phyloP scores from a whole-genome alignment of 257 asterid species.

The Dorcoceras hygrometricum region DNA sequence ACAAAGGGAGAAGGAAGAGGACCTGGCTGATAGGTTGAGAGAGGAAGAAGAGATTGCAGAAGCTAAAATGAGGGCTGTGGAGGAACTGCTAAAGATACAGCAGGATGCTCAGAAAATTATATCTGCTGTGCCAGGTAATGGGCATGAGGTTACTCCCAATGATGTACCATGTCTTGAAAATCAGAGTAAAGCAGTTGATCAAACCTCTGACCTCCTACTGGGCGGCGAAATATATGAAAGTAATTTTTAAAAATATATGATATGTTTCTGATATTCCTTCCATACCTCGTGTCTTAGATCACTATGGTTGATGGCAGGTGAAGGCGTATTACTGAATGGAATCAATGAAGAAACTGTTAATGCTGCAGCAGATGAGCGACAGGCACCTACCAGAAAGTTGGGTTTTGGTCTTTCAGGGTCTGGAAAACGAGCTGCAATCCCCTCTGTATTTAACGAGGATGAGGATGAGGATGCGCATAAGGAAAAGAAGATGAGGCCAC shows the following conservation, averaged over 20 bases:
- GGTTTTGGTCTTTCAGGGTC: slow-evolving; percentile 89
- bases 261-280: slow-evolving; percentile 2
- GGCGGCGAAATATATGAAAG: slow-evolving; percentile 43
- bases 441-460: slow-evolving; percentile 82
- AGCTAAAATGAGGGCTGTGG: slow-evolving; percentile 67
- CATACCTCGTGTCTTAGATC: slow-evolving; percentile 19
- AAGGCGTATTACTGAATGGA: slow-evolving; percentile 53
- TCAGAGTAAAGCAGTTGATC: slow-evolving; percentile 40
- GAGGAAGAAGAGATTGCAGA: slow-evolving; percentile 89
- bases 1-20: slow-evolving; percentile 90
- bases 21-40: slow-evolving; percentile 64
- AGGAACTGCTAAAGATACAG: slow-evolving; percentile 59
- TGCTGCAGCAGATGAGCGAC: slow-evolving; percentile 46
- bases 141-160: slow-evolving; percentile 38
- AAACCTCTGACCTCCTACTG: slow-evolving; percentile 38
- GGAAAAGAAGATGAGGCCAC: slow-evolving; percentile 97
- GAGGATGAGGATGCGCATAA: slow-evolving; percentile 93
- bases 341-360: slow-evolving; percentile 42
- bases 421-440: slow-evolving; percentile 88
- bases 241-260: slow-evolving; percentile 19
- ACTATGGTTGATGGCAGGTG: slow-evolving; percentile 45
- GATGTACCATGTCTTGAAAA: slow-evolving; percentile 37
- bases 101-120: slow-evolving; percentile 51
- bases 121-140: slow-evolving; percentile 42
- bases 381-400: slow-evolving; percentile 68